Evolutionary conservation across 78 protist genomes (phyloP), one percentile per base, ranked within the genome.

Genomic region (Speleostelium caveatum): DNA sequence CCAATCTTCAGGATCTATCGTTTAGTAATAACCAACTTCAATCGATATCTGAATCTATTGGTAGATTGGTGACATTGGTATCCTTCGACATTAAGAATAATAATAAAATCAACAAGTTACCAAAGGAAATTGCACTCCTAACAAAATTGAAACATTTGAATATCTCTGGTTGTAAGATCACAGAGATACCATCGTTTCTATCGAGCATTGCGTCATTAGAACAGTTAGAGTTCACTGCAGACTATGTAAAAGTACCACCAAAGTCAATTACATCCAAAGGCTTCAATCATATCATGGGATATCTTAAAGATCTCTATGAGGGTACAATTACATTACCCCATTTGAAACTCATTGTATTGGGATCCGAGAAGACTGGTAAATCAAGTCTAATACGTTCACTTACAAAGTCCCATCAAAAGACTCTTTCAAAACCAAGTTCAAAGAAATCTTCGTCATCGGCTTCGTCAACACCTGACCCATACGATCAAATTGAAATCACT

Each of bases 181-280:
- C 42, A 7, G 86, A 75, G 49, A 30, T 86, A 12, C 93, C 93
- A 0, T 33, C 85, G 0, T 75, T 68, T 26, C 53, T 86, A 14
- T 75, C 87, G 8, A 33, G 58, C 12, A 24, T 86, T 7, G 65
- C 68, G 14, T 10, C 33, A 0, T 53, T 86, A 7, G 63, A 86
- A 33, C 30, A 28, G 41, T 51, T 86, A 21, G 63, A 73, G 16
- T 76, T 86, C 60, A 39, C 66, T 17, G 58, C 35, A n/a, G 68
- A 66, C 65, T 26, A 59, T 24, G 75, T 86, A 5, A 86, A 86
- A 42, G 24, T 72, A 7, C 93, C 93, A 35, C 85, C 93, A 24
- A 65, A 68, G 14, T 59, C 73, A 10, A 75, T 86, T 32, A 76
- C 93, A 0, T 72, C 93, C 62, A 86, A 60, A 42, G 86, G 93